Evolutionary conservation across 169 alveolate genomes (phyloP).

Genomic region (Besnoitia besnoiti): DNA sequence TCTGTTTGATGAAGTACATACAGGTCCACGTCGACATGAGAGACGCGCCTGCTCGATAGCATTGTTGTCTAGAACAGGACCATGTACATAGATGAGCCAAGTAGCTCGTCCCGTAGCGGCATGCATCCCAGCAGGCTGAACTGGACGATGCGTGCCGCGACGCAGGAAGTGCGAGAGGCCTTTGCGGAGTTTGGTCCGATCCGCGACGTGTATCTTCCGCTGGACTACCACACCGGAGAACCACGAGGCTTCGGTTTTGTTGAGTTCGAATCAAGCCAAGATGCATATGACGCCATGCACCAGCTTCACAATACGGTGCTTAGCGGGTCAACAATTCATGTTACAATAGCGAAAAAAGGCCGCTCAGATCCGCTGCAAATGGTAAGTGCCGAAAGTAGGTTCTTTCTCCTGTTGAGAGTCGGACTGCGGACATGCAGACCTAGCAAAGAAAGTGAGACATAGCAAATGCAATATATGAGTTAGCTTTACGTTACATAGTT

Average conservation of each 20-base stretch:
- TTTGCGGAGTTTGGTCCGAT: conserved; percentile 80
- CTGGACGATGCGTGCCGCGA: background rate
- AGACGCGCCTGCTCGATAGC: too few relatives aligned
- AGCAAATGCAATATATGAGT: too few relatives aligned
- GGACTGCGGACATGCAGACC: too few relatives aligned
- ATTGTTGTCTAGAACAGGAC: too few relatives aligned
- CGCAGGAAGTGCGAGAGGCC: conserved; percentile 58
- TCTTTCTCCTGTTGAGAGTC: too few relatives aligned
- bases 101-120: too few relatives aligned
- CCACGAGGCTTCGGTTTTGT: conserved; percentile 93
- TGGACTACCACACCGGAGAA: conserved; percentile 87
- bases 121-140: too few relatives aligned
- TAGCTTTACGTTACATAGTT: too few relatives aligned
- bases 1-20: too few relatives aligned
- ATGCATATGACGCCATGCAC: conserved; percentile 86
- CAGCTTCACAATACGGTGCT: conserved; percentile 66
- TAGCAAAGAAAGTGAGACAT: too few relatives aligned
- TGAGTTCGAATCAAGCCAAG: conserved; percentile 82
- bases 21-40: too few relatives aligned
- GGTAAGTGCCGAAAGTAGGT: background rate
- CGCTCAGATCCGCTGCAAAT: conserved; percentile 67
- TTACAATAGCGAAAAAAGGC: conserved; percentile 66
- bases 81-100: too few relatives aligned
- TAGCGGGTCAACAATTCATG: conserved; percentile 59
- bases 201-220: conserved; percentile 91